Percentiles rank a stretch among this genome's conserved stretches.
Evolutionary conservation across 108 stramenopile genomes (phyloP).

Genomic region (Fistulifera pelliculosa): DNA sequence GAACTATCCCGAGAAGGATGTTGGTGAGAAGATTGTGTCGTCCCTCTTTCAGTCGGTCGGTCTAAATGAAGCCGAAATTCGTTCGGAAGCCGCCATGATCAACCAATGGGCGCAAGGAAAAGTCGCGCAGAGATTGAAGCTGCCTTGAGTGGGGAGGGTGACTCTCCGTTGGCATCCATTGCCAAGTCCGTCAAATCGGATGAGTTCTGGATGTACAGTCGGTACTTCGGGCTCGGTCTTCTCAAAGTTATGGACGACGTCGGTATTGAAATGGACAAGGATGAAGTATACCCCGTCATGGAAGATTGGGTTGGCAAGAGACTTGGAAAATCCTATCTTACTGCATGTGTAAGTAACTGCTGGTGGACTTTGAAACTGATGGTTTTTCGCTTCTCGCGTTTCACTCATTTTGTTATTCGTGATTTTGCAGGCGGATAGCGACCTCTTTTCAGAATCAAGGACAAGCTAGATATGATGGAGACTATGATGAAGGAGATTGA

Average conservation of each 20-base stretch:
- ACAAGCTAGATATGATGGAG: constrained; percentile 91
- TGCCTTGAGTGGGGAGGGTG: constrained; percentile 77
- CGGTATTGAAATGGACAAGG: constrained; percentile 82
- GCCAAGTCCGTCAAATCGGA: constrained; percentile 65
- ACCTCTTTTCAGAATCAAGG: constrained; percentile 77
- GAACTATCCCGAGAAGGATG: constrained; percentile 86
- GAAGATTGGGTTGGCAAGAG: constrained; percentile 78
- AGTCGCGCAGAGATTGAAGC: constrained; percentile 74
- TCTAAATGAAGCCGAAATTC: constrained; percentile 69
- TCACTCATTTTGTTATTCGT: constrained; percentile 3
- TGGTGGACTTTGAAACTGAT: neutral
- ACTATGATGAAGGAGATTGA: constrained; percentile 98
- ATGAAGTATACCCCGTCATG: constrained; percentile 84
- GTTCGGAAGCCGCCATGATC: constrained; percentile 64
- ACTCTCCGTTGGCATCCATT: constrained; percentile 49
- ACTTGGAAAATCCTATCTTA: constrained; percentile 64
- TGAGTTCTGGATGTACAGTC: constrained; percentile 87
- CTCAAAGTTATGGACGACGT: constrained; percentile 72
- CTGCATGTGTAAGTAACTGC: constrained; percentile 77
- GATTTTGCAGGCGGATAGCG: constrained; percentile 61
- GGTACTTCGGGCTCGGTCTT: constrained; percentile 82
- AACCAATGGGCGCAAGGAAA: constrained; percentile 81
- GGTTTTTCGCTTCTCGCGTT: neutral
- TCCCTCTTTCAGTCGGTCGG: constrained; percentile 76
- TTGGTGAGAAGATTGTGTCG: constrained; percentile 60